Base-by-base conservation (phyloP, 805 yeast genomes). In the Hanseniaspora vineae region DNA sequence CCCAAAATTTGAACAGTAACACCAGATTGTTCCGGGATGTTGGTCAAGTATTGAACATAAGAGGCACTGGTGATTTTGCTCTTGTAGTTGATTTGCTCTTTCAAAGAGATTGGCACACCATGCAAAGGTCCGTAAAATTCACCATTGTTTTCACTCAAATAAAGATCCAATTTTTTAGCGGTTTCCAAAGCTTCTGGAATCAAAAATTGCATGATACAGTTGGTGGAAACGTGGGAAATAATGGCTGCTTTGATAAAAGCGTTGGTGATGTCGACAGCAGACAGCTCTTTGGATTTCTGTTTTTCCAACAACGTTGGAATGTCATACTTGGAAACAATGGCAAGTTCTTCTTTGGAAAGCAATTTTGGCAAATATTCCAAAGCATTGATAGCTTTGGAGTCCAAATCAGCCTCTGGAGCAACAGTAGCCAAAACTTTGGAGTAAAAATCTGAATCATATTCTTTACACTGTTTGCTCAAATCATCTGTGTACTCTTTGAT, bases 221-320 rank as follows among this genome's bases (percentile, higher is more conserved):
- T 75, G 50, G 81, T 76, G 55, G 77, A 71, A 54, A 77, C 78
- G 51, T 84, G 86, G 2, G 81, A 77, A 47, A 77, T 68, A 15
- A 78, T 70, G 2, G 88, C 81, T 49, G 78, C 68, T 55, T 79
- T 82, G 39, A 80, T 81, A 56, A 72, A 81, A 0, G 87, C 86
- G 54, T 66, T 73, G 52, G 76, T 69, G 17, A 79, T 78, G 35
- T 72, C 70, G 4, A 69, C 72, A 0, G 85, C 70, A 23, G 73
- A 54, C 48, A 74, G 57, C 39, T 72, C 67, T 8, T 77, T 76
- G 2, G 62, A 48, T 18, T 76, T 71, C 47, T 81, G 72, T 51
- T 68, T 63, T 8, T 52, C 58, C 18, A 68, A 69, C 45, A 76
- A 64, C 11, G 64, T 66, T 2, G 62, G 53, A 15, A 76, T 72